Base-by-base conservation (phyloP, 1,139 yeast species). In the Pichia sp. region DNA sequence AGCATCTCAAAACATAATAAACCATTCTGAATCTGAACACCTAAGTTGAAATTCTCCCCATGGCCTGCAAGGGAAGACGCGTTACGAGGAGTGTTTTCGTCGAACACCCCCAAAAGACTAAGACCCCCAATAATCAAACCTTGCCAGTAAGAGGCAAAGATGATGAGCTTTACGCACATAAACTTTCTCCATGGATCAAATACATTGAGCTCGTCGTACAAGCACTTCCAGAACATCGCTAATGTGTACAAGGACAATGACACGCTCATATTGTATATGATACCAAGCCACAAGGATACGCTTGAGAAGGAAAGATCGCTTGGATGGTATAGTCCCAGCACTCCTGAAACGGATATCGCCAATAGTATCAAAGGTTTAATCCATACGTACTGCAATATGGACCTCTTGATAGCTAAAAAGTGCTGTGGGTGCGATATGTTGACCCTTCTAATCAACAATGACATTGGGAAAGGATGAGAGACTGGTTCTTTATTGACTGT, bases 101-200 rank as follows among this genome's bases (percentile, higher is more conserved):
- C 56, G 16, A 86, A 62, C 1, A 73, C 46, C 1, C 82, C 77
- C 29, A 75, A 58, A 48, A 69, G 68, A 45, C 71, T 76, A 27
- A 85, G 52, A 1, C 82, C 55, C 1, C 85, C 77, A 32, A 91
- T 64, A 0, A 79, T 50, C 19, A 88, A 68, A 0, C 96, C 91
- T 56, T 91, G 98, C 98, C 98, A 91, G 58, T 87, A 91, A 14
- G 95, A 84, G 25, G 96, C 96, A 66, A 91, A 91, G 39, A 93
- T 88, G 40, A 91, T 85, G 46, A 87, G 68, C 56, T 91, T 91
- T 36, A 91, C 95, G 62, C 96, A 87, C 30, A 93, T 59, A 55
- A 91, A 91, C 58, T 93, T 93, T 9, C 94, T 88, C 67, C 91
- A 77, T 3, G 97, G 97, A 37, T 84, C 72, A 61, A 81, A 88